phyloP scores from a whole-genome alignment of 2,329 filamentous ascomycete genomes.

The Leptographium flavum region DNA sequence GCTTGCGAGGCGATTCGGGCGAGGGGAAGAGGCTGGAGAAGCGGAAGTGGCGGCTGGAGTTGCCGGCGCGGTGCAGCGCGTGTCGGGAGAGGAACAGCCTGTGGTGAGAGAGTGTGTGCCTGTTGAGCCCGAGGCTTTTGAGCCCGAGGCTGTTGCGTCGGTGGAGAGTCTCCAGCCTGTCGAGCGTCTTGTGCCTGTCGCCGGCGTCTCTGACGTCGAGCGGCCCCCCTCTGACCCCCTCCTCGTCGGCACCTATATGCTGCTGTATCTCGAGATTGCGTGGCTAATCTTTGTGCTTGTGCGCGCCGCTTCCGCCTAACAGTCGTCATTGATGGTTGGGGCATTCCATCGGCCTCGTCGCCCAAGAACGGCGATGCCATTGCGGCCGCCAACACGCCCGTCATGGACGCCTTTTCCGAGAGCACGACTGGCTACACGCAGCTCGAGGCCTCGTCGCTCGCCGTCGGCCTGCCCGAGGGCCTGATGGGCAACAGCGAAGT shows the following conservation, averaged over 20 bases:
- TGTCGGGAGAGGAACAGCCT: background rate
- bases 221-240: constrained; percentile 18
- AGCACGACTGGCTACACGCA: constrained; percentile 75
- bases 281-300: constrained; percentile 45
- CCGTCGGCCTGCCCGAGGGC: constrained; percentile 88
- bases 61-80: background rate
- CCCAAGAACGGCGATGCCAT: constrained; percentile 90
- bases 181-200: too few relatives aligned
- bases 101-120: too few relatives aligned
- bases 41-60: background rate
- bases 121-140: too few relatives aligned
- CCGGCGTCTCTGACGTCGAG: too few relatives aligned
- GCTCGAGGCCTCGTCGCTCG: constrained; percentile 89
- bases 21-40: background rate
- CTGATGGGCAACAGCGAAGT: constrained; percentile 99
- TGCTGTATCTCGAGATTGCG: constrained; percentile 41
- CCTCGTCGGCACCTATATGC: constrained; percentile 33
- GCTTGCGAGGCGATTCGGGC: background rate
- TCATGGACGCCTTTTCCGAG: constrained; percentile 85
- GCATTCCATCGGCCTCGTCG: constrained; percentile 66
- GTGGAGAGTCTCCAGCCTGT: background rate
- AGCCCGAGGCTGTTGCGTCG: too few relatives aligned
- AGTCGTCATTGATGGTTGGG: constrained; percentile 99
- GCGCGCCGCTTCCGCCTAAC: constrained; percentile 15
- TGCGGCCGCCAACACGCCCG: constrained; percentile 78